phyloP scores from a whole-genome alignment of 768 basidiomycete genomes.

The Leccinum obscurum region DNA sequence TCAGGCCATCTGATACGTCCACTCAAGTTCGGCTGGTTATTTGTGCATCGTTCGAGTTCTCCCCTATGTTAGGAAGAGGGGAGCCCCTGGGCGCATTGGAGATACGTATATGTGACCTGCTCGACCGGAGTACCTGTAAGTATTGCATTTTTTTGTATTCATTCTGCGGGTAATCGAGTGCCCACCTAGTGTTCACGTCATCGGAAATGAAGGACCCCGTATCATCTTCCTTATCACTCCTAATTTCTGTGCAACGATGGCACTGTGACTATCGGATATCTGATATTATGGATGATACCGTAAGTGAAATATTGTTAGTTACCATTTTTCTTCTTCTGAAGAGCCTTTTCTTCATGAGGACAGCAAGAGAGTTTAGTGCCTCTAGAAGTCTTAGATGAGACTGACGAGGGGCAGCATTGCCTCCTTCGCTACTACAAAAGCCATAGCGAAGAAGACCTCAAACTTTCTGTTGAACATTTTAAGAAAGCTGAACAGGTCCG shows the following conservation, averaged over 20 bases:
- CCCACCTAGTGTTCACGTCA: background rate
- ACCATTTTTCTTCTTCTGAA: background rate
- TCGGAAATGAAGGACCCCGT: background rate
- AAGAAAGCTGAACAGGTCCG: background rate
- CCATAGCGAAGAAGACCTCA: background rate
- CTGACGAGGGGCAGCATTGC: conserved; percentile 3
- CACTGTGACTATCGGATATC: background rate
- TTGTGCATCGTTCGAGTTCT: background rate
- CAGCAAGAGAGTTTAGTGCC: background rate
- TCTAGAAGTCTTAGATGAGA: background rate
- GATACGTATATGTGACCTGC: background rate
- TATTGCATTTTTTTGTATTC: background rate
- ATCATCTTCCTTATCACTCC: conserved; percentile 1
- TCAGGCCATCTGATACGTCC: background rate
- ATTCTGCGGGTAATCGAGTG: no score
- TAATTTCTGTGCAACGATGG: conserved; percentile 3
- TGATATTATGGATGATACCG: background rate
- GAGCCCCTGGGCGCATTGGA: background rate
- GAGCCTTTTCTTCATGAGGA: background rate
- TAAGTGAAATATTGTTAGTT: background rate
- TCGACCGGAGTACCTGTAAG: background rate
- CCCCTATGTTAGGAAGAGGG: background rate
- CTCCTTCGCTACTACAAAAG: background rate
- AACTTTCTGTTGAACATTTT: conserved; percentile 5
- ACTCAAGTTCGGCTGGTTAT: background rate